Base-by-base conservation (phyloP, 441 rosid species). In the Pelargonium australe region DNA sequence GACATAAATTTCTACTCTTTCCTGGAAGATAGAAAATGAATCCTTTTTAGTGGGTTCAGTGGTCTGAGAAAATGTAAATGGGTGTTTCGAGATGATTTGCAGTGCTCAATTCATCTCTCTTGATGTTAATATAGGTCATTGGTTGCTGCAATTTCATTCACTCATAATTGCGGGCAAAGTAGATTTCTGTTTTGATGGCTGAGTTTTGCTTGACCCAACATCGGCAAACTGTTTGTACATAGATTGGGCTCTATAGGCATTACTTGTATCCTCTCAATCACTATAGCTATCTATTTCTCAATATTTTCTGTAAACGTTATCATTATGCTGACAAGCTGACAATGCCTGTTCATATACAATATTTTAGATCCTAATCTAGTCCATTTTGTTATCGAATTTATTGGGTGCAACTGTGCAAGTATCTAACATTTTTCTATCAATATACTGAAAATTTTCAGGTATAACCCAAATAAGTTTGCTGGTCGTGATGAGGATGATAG, bases 401-500 rank as follows among this genome's bases (percentile, higher is more conserved):
- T 19, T 13, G 8, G 4, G 7, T 53, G 53, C 53, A 47, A 47
- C 16, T 16, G 58, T 51, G 37, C 37, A 34, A 34, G 37, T 34
- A 34, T 34, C 4, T 34, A 34, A 34, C 37, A 28, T 28, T 28
- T 28, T 28, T 28, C 2, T 9, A 17, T 55, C 10, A 55, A 17
- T 12, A 7, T 57, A 4, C 20, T 57, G 62, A 57, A 16, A 23
- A 17, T 53, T 57, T 57, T 5, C 62, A 57, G 62, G 62, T 57
- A 57, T 57, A 57, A 57, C 62, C 62, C 62, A 23, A 57, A 57
- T 57, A 84, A 85, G 61, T 87, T 2, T 78, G 80, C 83, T n/a
- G 79, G 68, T 17, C 62, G 62, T 43, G 87, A 79, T 58, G 89
- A 85, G 3, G 90, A 85, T 67, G 90, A 79, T 74, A 77, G 86